Evolutionary conservation across 352 stramenopile species (phyloP), one percentile per base, ranked within the genome.

Genomic region (Phytopythium cucurbitacearum): DNA sequence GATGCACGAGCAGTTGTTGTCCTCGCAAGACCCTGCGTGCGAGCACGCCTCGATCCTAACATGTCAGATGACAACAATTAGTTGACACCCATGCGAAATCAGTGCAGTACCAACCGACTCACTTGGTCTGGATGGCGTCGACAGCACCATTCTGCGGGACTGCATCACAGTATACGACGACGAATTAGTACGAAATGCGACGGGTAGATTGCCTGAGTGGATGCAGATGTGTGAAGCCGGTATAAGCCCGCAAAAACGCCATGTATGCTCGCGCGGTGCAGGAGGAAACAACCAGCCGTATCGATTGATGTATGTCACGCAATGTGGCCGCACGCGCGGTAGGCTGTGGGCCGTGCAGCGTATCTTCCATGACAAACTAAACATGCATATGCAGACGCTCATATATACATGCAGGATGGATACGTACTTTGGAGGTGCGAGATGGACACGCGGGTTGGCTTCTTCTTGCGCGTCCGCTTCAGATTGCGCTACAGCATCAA

Each of bases 1-100:
- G 6, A 96, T 67, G 64, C 95, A 98, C 9, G 71, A 83, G 52
- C 95, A 98, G 45, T 81, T 89, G 11, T 67, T 66, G 21, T 87
- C 69, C 5, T 83, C 83, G 68, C 95, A 98, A 2, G 85, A 75
- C 28, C 81, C 95, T 0, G 62, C 37, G 59, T 98, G 94, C 16
- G 83, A 73, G 55, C 92, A 98, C 11, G 87, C 81, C 41, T 85
- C 69, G 63, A 96, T 97, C 34, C 80, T 72, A 62, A 33, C 4
- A 52, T 3, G 7, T 21, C 8, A 7, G 13, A 43, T 12, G 43
- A 42, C 21, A 33, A 53, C 36, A 36, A 57, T 42, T 36, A 7
- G 33, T 15, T 38, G 38, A 21, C 10, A 40, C 44, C 28, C 32
- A 48, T 39, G 5, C 16, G 13, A 13, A 11, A 28, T 13, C 10